Conservation (phyloP, 116 monocot genomes). For the Posidonia oceanica region DNA sequence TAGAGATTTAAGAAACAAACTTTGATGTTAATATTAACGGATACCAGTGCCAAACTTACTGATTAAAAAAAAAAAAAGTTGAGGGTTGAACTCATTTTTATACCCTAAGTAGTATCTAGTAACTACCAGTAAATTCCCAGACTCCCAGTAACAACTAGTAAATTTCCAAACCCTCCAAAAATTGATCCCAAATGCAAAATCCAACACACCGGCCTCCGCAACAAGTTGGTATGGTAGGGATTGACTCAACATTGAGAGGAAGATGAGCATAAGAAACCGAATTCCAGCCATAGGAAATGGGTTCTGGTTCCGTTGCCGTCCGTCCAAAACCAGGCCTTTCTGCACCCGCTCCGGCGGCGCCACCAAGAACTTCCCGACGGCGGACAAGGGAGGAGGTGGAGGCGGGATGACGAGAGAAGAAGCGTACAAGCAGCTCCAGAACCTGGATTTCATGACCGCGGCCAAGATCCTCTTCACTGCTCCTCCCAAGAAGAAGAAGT, state of each 20-base stretch:
- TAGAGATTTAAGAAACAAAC: no score
- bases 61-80: no score
- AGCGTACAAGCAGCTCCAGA: conserved; percentile 35
- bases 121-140: no score
- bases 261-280: neutral
- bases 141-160: no score
- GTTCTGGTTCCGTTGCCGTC: neutral
- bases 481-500: conserved; percentile 54
- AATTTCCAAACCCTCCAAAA: no score
- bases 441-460: conserved; percentile 51
- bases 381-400: neutral
- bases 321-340: neutral
- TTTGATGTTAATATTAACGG: no score
- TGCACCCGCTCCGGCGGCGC: neutral
- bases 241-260: neutral
- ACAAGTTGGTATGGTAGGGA: no score
- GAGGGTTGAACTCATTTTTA: no score
- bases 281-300: neutral
- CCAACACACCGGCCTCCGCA: no score
- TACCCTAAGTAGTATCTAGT: no score
- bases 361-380: neutral
- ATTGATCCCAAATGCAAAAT: no score
- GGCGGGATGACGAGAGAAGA: conserved; percentile 25
- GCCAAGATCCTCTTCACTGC: conserved; percentile 43
- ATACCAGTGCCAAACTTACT: no score